Percentiles rank a stretch among this genome's conserved stretches.
Evolutionary conservation across 208 protist species (phyloP).

Genomic region (Leishmania braziliensis): DNA sequence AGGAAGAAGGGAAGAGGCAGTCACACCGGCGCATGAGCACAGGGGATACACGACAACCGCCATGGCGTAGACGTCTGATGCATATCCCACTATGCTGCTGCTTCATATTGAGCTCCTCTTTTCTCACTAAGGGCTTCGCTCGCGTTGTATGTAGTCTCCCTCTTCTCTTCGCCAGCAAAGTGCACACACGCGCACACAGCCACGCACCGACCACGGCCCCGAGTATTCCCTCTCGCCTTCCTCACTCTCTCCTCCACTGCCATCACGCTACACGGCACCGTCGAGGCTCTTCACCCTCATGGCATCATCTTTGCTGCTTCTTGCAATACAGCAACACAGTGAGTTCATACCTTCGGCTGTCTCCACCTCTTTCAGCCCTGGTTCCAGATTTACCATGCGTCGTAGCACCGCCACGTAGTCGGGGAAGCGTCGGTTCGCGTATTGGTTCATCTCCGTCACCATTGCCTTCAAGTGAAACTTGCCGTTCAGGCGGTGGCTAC

Average conservation of each 20-base stretch:
- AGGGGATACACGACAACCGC: neutral
- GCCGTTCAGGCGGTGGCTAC: conserved; percentile 44
- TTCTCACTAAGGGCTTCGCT: neutral
- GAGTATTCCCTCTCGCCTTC: neutral
- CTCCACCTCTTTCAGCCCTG: conserved; percentile 47
- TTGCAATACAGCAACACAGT: conserved; percentile 27
- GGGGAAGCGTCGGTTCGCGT: conserved; percentile 64
- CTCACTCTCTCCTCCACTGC: neutral
- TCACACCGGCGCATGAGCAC: neutral
- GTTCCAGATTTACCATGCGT: conserved; percentile 37
- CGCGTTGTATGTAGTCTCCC: neutral
- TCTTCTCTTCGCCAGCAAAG: neutral
- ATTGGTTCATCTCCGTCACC: conserved; percentile 65
- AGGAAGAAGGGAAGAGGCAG: neutral
- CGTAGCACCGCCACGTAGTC: conserved; percentile 38
- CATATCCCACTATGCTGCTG: neutral
- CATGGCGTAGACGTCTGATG: neutral
- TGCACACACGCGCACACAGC: neutral
- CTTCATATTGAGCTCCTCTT: neutral
- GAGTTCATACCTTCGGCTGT: conserved; percentile 62
- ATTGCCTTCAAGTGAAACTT: conserved; percentile 62
- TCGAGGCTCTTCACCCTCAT: conserved; percentile 12
- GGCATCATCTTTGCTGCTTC: neutral
- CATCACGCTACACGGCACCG: conserved; percentile 6
- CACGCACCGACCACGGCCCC: neutral